Percentiles rank a stretch among this genome's conserved stretches.
Evolutionary conservation across 805 yeast genomes (phyloP).

Genomic region (Myxozyma melibiosi): DNA sequence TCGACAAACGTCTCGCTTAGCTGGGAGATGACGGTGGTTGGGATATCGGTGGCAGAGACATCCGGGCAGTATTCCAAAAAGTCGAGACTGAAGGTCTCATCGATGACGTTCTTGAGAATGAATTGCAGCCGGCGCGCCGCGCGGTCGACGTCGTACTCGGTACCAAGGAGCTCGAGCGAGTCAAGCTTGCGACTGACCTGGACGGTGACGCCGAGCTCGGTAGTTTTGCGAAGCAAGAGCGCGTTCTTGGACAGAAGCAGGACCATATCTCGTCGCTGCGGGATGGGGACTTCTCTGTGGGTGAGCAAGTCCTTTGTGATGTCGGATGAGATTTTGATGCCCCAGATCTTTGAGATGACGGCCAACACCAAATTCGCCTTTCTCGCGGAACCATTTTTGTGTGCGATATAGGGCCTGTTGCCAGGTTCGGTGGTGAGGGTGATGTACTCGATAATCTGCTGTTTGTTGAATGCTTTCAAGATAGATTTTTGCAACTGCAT

Average conservation of each 20-base stretch:
- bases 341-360: constrained; percentile 20
- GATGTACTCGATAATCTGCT: constrained; percentile 11
- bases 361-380: neutral
- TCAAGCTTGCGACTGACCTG: neutral
- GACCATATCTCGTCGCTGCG: constrained; percentile 16
- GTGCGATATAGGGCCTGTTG: too few relatives aligned
- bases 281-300: neutral
- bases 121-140: constrained; percentile 4
- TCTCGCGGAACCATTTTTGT: neutral
- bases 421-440: too few relatives aligned
- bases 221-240: constrained; percentile 8
- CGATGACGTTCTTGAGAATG: constrained; percentile 8
- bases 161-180: constrained; percentile 7
- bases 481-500: constrained; percentile 7
- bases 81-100: neutral
- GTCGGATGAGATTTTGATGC: constrained; percentile 13
- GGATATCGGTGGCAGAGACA: constrained; percentile 12
- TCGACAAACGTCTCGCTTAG: constrained; percentile 21
- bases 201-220: constrained; percentile 7
- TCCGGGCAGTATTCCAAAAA: constrained; percentile 5
- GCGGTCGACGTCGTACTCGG: constrained; percentile 10
- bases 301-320: constrained; percentile 17
- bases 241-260: constrained; percentile 12
- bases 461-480: constrained; percentile 11
- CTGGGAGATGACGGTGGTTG: constrained; percentile 17